These are phyloP conservation scores for Stachybotrys chartarum DNA, from an alignment of 2,329 filamentous ascomycete species.

Conservation along the genomic window DNA sequence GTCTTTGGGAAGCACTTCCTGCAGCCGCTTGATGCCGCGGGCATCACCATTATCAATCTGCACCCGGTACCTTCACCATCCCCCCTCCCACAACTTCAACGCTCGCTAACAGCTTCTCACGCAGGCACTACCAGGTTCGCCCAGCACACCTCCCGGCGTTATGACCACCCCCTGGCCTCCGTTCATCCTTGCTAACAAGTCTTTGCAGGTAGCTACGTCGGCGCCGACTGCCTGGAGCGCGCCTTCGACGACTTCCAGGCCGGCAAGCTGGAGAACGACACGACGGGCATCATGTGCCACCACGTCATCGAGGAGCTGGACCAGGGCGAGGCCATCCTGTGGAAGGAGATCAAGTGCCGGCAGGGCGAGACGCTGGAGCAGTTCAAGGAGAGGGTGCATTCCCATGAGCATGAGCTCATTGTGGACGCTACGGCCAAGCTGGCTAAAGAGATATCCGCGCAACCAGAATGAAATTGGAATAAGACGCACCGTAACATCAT, in stretches of 20 bases:
- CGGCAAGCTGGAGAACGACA: slow-evolving; percentile 55
- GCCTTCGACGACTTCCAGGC: slow-evolving; percentile 66
- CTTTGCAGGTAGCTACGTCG: slow-evolving; percentile 61
- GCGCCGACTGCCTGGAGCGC: slow-evolving; percentile 68
- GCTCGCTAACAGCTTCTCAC: neutral
- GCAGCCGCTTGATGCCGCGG: slow-evolving; percentile 53
- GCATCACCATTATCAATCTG: slow-evolving; percentile 70
- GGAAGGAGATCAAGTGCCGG: slow-evolving; percentile 59
- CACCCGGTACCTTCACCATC: slow-evolving; percentile 55
- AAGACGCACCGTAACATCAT: no score
- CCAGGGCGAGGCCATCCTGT: slow-evolving; percentile 65
- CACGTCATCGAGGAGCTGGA: slow-evolving; percentile 78
- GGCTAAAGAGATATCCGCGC: slow-evolving; percentile 28
- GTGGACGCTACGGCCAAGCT: slow-evolving; percentile 61
- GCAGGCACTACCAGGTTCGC: slow-evolving; percentile 51
- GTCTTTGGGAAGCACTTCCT: slow-evolving; percentile 67
- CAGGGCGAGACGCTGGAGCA: slow-evolving; percentile 57
- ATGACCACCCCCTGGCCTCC: neutral
- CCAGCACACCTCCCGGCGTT: neutral
- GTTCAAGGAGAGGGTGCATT: slow-evolving; percentile 68
- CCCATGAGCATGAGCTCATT: slow-evolving; percentile 69
- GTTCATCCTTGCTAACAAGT: neutral
- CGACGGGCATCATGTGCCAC: slow-evolving; percentile 85
- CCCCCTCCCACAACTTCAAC: slow-evolving; percentile 30
- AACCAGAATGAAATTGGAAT: neutral